Evolutionary conservation across 2,329 filamentous ascomycete genomes (phyloP).

Genomic region (Colletotrichum sp.): DNA sequence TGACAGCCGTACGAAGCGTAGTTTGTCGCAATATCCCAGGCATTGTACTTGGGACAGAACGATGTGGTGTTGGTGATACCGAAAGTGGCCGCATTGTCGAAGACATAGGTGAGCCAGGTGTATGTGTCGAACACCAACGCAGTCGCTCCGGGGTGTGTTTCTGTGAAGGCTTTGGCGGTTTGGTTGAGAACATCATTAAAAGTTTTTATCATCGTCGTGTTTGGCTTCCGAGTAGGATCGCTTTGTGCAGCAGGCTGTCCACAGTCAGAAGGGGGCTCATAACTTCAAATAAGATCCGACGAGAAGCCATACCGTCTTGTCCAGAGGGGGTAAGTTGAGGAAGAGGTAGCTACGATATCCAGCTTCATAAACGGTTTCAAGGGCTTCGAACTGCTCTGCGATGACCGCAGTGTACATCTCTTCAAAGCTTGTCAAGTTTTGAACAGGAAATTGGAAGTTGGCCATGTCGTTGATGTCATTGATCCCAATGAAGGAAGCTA

Average conservation of each 20-base stretch:
- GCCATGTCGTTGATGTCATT: constrained; percentile 58
- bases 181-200: constrained; percentile 6
- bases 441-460: not conserved
- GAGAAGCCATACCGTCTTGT: constrained; percentile 18
- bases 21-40: constrained; percentile 27
- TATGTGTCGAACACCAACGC: constrained; percentile 35
- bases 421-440: not conserved
- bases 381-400: not conserved
- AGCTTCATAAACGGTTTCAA: constrained; percentile 48
- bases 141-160: constrained; percentile 20
- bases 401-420: constrained; percentile 6
- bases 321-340: constrained; percentile 55
- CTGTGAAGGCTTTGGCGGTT: constrained; percentile 34
- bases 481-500: constrained; percentile 60
- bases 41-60: constrained; percentile 29
- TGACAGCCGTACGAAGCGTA: constrained; percentile 30
- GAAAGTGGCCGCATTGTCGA: constrained; percentile 30
- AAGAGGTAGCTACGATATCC: constrained; percentile 57
- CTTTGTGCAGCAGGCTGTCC: not conserved
- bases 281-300: not conserved
- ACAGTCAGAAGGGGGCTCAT: not conserved
- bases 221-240: not conserved
- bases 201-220: not conserved
- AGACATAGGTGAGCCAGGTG: constrained; percentile 31
- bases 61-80: constrained; percentile 32